These are phyloP conservation scores for Eucalyptus erythrocorys DNA, from an alignment of 345 rosid genomes.

Conservation along the genomic window DNA sequence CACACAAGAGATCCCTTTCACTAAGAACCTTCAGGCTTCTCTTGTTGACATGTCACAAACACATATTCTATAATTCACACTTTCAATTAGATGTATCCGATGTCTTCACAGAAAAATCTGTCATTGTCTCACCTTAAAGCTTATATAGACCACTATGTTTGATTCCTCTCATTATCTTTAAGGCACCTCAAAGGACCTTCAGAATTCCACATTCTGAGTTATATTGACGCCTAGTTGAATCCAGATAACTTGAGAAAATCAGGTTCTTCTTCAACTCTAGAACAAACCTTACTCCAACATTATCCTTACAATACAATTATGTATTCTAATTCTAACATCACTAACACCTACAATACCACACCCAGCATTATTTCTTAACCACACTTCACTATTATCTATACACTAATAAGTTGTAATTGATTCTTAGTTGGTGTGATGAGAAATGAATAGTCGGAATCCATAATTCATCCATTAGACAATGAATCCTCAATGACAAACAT, in stretches of 20 bases:
- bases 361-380: rapidly evolving
- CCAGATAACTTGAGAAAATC: neutral
- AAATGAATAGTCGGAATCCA: neutral
- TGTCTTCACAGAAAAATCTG: too few relatives aligned
- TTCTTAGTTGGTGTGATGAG: neutral
- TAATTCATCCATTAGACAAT: neutral
- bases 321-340: neutral
- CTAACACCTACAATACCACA: neutral
- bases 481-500: neutral
- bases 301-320: neutral
- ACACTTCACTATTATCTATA: neutral
- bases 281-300: neutral
- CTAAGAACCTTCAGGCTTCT: neutral
- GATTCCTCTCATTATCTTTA: neutral
- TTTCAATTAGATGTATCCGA: neutral
- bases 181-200: neutral
- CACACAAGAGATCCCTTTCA: neutral
- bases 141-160: neutral
- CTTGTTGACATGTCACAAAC: neutral
- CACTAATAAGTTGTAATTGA: neutral
- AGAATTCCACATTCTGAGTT: neutral
- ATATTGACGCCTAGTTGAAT: neutral
- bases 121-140: neutral
- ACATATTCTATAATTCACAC: neutral
- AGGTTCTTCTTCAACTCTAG: neutral